These are phyloP conservation scores for Lasiodiplodia theobromae DNA, from an alignment of 2,329 filamentous ascomycete genomes.

Conservation along the genomic window DNA sequence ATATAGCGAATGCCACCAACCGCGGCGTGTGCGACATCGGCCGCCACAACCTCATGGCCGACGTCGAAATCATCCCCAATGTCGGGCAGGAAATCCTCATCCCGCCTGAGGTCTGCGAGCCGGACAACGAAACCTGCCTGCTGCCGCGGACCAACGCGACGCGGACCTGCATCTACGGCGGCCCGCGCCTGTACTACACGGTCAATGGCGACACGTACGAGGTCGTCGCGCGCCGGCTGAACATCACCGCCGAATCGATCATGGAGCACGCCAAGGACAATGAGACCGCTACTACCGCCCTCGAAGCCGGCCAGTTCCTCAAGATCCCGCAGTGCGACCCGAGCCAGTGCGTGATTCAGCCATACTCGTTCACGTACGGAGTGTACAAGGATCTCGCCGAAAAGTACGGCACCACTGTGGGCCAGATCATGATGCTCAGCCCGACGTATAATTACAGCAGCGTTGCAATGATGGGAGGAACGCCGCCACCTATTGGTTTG, in stretches of 20 bases:
- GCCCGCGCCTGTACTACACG: constrained; percentile 23
- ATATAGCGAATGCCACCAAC: background rate
- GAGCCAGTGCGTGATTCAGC: constrained; percentile 23
- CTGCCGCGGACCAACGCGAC: background rate
- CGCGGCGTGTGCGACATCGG: constrained; percentile 30
- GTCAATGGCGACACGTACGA: constrained; percentile 19
- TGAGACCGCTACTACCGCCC: background rate
- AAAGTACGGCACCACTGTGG: constrained; percentile 28
- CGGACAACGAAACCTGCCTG: constrained; percentile 24
- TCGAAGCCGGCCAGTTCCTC: constrained; percentile 1
- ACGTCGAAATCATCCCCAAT: background rate
- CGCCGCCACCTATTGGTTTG: background rate
- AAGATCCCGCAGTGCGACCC: constrained; percentile 18
- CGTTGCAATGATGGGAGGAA: no score
- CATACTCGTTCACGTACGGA: constrained; percentile 17
- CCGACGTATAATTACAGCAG: constrained; percentile 27
- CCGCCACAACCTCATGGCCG: constrained; percentile 21
- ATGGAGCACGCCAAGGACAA: background rate
- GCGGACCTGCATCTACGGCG: constrained; percentile 20
- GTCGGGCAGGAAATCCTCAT: constrained; percentile 12
- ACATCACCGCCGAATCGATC: constrained; percentile 10
- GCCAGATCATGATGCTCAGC: constrained; percentile 30
- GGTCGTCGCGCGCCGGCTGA: constrained; percentile 2
- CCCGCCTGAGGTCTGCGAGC: constrained; percentile 3
- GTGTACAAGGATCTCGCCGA: constrained; percentile 24